Base-by-base conservation (phyloP, 805 yeast genomes). In the Suhomyces prunicola region DNA sequence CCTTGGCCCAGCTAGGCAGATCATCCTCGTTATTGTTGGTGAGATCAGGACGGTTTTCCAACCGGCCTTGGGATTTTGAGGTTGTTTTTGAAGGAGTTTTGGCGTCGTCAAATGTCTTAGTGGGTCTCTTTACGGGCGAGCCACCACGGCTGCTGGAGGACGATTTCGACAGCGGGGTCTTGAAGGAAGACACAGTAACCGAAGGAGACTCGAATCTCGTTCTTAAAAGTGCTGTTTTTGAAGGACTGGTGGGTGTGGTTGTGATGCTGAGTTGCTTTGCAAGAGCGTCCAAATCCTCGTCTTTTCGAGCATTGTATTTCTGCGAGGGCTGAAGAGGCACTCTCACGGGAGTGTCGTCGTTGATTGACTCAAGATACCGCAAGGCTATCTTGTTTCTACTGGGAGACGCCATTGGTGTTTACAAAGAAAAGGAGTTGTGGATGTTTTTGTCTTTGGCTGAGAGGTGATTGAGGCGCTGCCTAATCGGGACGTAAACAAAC, bases 111-210 rank as follows among this genome's bases (percentile, higher is more conserved):
- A 19, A 9, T 6, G 8, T 40, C 7, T 42, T 24, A 24, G 19
- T 42, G 35, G 40, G 15, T 39, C 41, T 47, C 44, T 53, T 52
- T n/a, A 45, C 8, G 17, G 55, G 48, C n/a, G 65, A 60, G 19
- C 58, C 58, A 10, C 54, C 50, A 24, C 51, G 55, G 51, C 61
- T 60, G 35, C 59, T 59, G 12, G 58, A 54, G 10, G 70, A 54
- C 15, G 60, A 51, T 48, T 63, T 63, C 46, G 46, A 56, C 52
- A 61, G 60, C 1, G 76, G 70, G 15, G 68, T 61, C 53, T 73
- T 74, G 60, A 75, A 75, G 5, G 76, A 68, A 2, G 76, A 70
- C 4, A 75, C 72, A 0, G 78, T 75, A 1, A 73, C 79, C 10
- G 77, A 72, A 2, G 77, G 76, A 0, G 76, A 64, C 49, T 73